Base-by-base conservation (phyloP, 371 early-diverging fungal genomes). In the Batkoa obscura region DNA sequence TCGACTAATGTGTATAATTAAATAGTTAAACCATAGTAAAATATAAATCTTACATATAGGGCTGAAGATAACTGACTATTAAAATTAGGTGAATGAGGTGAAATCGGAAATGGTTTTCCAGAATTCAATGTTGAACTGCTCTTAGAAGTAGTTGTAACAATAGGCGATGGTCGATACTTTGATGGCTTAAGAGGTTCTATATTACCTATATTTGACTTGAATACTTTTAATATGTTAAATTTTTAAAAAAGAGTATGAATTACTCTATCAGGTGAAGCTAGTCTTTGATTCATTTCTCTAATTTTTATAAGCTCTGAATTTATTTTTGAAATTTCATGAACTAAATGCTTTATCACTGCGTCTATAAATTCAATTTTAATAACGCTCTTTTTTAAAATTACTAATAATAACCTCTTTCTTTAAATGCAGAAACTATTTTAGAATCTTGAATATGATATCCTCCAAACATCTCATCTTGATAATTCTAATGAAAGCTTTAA, bases 231-330 rank as follows among this genome's bases (percentile, higher is more conserved):
- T 23, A 23, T 23, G 23, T 23, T 23, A 23, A 23, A 23, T 23
- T 23, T 23, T 23, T 0, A 23, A 5, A 45, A 5, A 15, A 45
- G 5, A 4, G 8, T 45, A 45, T 45, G 8, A 45, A 13, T 45
- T 13, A 15, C 12, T 59, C 5, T 45, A 79, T 79, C 75, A 76
- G 76, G 62, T 80, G 74, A 43, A 77, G 76, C 61, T 71, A 73
- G 33, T 69, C 55, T 45, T 74, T 55, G 13, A 31, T 3, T 38
- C 23, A 82, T 83, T 2, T 76, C 73, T 36, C 69, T 62, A 46
- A 84, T 55, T 55, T 66, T 57, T 30, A 52, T 46, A 43, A 84
- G 58, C 43, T 82, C 82, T 39, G 36, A 67, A 31, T 61, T 63
- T 48, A 82, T 59, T 39, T 67, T 62, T 23, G 58, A 52, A 13